Evolutionary conservation across 805 yeast genomes (phyloP), one percentile per base, ranked within the genome.

Genomic region (Barnettozyma wickerhamii): DNA sequence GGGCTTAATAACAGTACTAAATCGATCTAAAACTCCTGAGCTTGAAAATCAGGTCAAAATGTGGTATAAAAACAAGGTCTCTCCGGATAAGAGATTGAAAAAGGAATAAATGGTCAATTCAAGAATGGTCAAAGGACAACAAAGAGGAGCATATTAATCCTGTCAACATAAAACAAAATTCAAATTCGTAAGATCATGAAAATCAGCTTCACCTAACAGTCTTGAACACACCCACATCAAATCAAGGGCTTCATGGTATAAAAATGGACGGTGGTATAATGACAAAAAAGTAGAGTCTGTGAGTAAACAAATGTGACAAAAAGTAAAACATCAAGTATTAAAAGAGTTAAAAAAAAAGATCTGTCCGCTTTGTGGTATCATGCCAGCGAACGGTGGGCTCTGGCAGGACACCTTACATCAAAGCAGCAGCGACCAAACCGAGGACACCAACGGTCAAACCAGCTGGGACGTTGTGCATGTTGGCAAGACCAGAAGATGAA

Each of bases 401-500:
- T 2, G 13, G 17, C 29, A 15, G 5, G 5, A 12, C n/a, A 12
- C 7, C 15, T 38, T 30, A 56, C 33, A 56, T 41, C 35, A 58
- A 48, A 37, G 55, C 55, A 48, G 62, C 61, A 28, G 52, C 42
- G 30, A 57, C 45, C 32, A 56, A 42, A 41, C 62, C 61, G 35
- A 55, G 37, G 9, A 50, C 41, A 48, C 60, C 58, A 30, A 58
- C 38, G 4, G 56, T 41, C 38, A 51, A 30, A 35, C 58, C 58
- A 38, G 56, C 57, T 46, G 60, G 58, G 27, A 55, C 33, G 12
- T 33, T 33, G 23, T 47, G 33, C 7, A 31, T 42, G 27, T 55
- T 55, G 40, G 62, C 72, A 24, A 55, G 54, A 30, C 59, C 64
- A 9, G 47, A 35, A 19, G 58, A 33, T 10, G 59, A 45, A 23